A percentile compares a stretch with the other conserved stretches of the same genome.
Conservation (phyloP, 1,284 basidiomycete species). For the Cryptococcus sp. region DNA sequence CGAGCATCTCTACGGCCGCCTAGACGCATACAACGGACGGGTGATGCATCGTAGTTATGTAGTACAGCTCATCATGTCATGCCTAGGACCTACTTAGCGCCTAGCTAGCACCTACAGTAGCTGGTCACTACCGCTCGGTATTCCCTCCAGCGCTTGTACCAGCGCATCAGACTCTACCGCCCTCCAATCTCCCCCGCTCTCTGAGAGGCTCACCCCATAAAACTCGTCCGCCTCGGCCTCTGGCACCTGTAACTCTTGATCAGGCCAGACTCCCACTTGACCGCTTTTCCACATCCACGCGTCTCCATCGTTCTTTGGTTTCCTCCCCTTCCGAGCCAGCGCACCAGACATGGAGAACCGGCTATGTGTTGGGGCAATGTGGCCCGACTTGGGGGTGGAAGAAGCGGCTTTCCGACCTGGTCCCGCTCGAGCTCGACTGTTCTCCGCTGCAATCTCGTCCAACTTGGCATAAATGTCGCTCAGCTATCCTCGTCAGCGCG, state of each 20-base stretch:
- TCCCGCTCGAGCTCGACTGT: slow-evolving; percentile 17
- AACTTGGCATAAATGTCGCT: slow-evolving; percentile 33
- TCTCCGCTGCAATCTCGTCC: slow-evolving; percentile 20
- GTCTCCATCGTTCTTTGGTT: slow-evolving; percentile 17
- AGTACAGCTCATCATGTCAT: background rate
- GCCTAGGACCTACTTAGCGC: too few relatives aligned
- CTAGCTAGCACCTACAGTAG: too few relatives aligned
- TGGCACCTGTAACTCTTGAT: too few relatives aligned
- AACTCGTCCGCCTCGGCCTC: background rate
- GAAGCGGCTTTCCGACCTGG: background rate
- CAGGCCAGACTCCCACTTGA: slow-evolving; percentile 11
- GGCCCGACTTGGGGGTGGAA: slow-evolving; percentile 1
- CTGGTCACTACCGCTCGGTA: background rate
- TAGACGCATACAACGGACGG: too few relatives aligned
- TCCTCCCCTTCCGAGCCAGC: slow-evolving; percentile 14
- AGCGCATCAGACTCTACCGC: slow-evolving; percentile 1
- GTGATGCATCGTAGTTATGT: too few relatives aligned
- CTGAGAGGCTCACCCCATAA: background rate
- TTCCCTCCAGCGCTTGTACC: slow-evolving; percentile 1
- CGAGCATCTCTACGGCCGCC: too few relatives aligned
- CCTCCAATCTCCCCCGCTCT: background rate
- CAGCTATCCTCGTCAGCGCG: slow-evolving; percentile 14
- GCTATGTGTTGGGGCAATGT: slow-evolving; percentile 16
- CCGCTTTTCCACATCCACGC: slow-evolving; percentile 28
- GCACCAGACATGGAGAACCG: slow-evolving; percentile 18